Conservation (phyloP, 106 monocot genomes). For the Dactylorhiza incarnata region DNA sequence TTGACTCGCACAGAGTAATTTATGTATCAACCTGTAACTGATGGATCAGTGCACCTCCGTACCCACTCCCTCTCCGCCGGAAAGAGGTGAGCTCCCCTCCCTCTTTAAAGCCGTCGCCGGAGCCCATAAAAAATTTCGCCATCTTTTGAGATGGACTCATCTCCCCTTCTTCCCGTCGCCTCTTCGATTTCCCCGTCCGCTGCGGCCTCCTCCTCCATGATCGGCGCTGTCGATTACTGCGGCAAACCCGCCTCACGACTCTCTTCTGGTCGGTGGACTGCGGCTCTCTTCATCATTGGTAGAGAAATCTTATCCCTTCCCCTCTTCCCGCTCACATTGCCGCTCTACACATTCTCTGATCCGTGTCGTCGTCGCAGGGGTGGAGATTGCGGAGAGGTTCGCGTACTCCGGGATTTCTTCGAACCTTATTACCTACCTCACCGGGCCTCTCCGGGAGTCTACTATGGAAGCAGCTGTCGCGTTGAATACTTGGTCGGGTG, state of each 20-base stretch:
- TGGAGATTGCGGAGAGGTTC: slow-evolving; percentile 48
- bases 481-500: slow-evolving; percentile 41
- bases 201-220: not conserved
- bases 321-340: not conserved
- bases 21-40: no score
- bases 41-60: not conserved
- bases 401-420: slow-evolving; percentile 39
- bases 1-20: no score
- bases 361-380: slow-evolving; percentile 17
- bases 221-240: slow-evolving; percentile 16
- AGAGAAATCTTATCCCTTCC: not conserved
- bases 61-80: not conserved
- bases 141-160: not conserved
- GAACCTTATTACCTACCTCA: slow-evolving; percentile 53
- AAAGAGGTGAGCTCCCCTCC: not conserved
- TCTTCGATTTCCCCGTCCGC: not conserved
- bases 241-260: slow-evolving; percentile 19
- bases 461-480: slow-evolving; percentile 34
- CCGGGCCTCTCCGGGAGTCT: slow-evolving; percentile 39
- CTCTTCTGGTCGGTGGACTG: slow-evolving; percentile 31
- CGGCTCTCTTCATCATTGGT: slow-evolving; percentile 43
- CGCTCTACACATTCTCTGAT: not conserved
- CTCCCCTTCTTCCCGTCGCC: slow-evolving; percentile 1
- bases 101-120: not conserved
- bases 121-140: no score